Base-by-base conservation (phyloP, 1,139 yeast genomes). In the Yamadazyma triangularis region DNA sequence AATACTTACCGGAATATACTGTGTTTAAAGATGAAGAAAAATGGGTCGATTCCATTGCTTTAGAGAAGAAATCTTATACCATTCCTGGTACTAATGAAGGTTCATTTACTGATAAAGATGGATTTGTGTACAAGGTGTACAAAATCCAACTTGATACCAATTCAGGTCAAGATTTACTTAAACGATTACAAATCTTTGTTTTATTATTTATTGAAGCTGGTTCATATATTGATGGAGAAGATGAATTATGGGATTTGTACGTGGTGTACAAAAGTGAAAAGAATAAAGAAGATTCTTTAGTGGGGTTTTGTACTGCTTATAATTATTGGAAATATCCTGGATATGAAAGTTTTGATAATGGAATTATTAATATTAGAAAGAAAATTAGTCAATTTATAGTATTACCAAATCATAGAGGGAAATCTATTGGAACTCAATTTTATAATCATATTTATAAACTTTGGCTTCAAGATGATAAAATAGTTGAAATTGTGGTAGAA, bases 201-300 rank as follows among this genome's bases (percentile, higher is more conserved):
- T 60, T 89, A 27, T 62, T 91, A 14, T 88, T 82, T 59, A 91
- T 91, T 47, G 99, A 91, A 54, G 97, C 95, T 0, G 98, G 96
- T 1, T 79, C 94, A 2, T 86, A 76, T 48, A 87, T 93, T 39
- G 96, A 89, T 50, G 67, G 70, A 24, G 57, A 59, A 1, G 97
- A 91, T 53, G 70, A 72, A 12, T 67, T 75, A 15, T 91, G 98
- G 98, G 76, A 74, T 26, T 52, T 74, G 4, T 75, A 69, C 43
- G 69, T 69, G 8, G 42, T 74, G 24, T 77, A 73, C 71, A 75
- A 46, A 39, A 75, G 51, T 29, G 58, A 44, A 15, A 43, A 45
- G 13, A 15, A 23, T 12, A 12, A 14, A 11, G 54, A 53, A 27
- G 64, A 68, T 2, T 58, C 66, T 31, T 58, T 91, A 35, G 74